Conservation (phyloP, 805 yeast genomes). For the Yamadazyma olivae region DNA sequence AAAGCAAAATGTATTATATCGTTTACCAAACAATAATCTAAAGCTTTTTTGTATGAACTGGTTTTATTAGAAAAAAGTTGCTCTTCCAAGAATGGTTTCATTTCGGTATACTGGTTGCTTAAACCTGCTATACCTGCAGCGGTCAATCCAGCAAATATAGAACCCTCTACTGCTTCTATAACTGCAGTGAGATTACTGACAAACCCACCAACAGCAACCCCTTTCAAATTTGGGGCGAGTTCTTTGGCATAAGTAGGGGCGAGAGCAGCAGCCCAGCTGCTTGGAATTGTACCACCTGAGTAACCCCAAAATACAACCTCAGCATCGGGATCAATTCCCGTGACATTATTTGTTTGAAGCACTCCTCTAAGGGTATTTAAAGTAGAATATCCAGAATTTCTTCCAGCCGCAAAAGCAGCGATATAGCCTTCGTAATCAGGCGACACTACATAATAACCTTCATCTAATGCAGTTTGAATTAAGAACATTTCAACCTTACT, state of each 20-base stretch:
- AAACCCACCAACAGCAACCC: constrained; percentile 37
- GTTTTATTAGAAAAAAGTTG: constrained; percentile 8
- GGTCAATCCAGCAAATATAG: constrained; percentile 26
- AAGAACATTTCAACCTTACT: constrained; percentile 16
- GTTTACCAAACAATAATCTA: constrained; percentile 2
- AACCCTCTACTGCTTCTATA: constrained; percentile 21
- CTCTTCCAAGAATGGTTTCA: constrained; percentile 4
- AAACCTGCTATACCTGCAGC: constrained; percentile 29
- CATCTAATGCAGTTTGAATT: constrained; percentile 17
- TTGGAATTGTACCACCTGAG: constrained; percentile 36
- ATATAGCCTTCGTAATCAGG: constrained; percentile 36
- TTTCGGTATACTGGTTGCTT: constrained; percentile 26
- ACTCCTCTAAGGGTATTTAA: constrained; percentile 30
- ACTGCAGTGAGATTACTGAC: constrained; percentile 30
- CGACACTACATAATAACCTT: constrained; percentile 31
- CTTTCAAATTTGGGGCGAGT: constrained; percentile 18
- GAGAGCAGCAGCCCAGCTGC: constrained; percentile 36
- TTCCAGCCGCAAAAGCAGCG: constrained; percentile 29
- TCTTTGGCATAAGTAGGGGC: constrained; percentile 38
- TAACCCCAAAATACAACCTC: constrained; percentile 31
- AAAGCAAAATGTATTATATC: constrained; percentile 5
- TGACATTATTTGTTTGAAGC: constrained; percentile 13
- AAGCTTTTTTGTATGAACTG: constrained; percentile 1
- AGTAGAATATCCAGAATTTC: constrained; percentile 25
- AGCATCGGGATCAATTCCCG: constrained; percentile 19